Base-by-base conservation (phyloP, 176 grass and related monocot genomes). In the Cymbopogon citratus region DNA sequence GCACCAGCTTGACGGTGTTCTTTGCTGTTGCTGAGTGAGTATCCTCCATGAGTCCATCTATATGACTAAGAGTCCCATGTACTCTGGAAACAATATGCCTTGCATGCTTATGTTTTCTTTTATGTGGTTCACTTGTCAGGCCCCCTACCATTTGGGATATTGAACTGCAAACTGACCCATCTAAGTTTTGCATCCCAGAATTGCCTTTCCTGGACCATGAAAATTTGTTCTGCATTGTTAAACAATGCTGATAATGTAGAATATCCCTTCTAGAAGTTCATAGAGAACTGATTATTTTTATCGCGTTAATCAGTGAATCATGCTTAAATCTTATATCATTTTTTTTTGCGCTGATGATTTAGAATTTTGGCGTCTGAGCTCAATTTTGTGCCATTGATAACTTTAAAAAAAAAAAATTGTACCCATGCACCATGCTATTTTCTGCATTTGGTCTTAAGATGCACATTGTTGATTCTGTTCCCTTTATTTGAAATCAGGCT, bases 1-100 rank as follows among this genome's bases (percentile, higher is more conserved):
- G 90, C 83, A 82, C 85, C 52, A 81, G 86, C 75, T 63, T 97
- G 77, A 67, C 89, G 12, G 84, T 85, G 13, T 97, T 94, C 64
- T 94, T 94, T 12, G 40, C 61, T 78, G 76, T 97, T 66, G 77
- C 94, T 1, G 87, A 92, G 91, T 97, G 88, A 94, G 94, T 79
- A 25, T 28, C 76, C 75, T 62, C n/a, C n/a, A n/a, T n/a, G n/a
- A n/a, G n/a, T 68, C 83, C 25, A 15, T 16, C 27, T 61, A 63
- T 27, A 25, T 16, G n/a, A 10, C 49, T 61, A 60, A 73, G 15
- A 83, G 16, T 80, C 48, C 33, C 31, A 54, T 54, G 48, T 66
- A 10, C 1, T 44, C 5, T 24, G 18, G 9, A 87, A 60, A 60
- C 23, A 88, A 39, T 36, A n/a, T n/a, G 3, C 26, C 15, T 1